Conservation (phyloP, 192 early-diverging fungal genomes). For the Coemansia umbellata region DNA sequence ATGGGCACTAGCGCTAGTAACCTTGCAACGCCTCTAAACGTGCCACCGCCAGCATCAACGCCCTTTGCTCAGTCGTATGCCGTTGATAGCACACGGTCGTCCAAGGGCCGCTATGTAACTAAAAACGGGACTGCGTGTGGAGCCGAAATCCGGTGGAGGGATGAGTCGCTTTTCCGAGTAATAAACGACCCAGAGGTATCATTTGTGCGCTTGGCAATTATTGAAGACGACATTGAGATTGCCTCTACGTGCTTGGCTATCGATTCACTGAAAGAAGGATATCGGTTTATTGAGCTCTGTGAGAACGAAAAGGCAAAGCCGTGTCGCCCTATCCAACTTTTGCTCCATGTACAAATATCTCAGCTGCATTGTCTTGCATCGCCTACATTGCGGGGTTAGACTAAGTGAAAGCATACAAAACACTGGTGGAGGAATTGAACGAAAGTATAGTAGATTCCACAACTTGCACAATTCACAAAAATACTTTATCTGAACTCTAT, state of each 20-base stretch:
- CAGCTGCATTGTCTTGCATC: constrained; percentile 41
- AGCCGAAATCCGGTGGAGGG: constrained; percentile 39
- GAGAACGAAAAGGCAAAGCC: constrained; percentile 24
- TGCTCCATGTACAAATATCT: constrained; percentile 38
- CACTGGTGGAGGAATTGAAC: no score
- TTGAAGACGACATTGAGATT: constrained; percentile 41
- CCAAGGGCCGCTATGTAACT: constrained; percentile 18
- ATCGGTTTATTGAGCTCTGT: constrained; percentile 43
- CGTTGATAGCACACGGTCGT: background rate
- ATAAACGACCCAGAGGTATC: constrained; percentile 39
- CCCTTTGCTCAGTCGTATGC: constrained; percentile 3
- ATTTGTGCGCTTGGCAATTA: constrained; percentile 35
- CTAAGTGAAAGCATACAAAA: background rate
- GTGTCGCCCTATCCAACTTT: constrained; percentile 22
- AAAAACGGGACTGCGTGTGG: constrained; percentile 14
- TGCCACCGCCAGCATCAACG: constrained; percentile 24
- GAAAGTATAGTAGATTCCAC: no score
- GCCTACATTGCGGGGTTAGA: background rate
- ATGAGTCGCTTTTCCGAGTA: constrained; percentile 25
- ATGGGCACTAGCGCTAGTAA: constrained; percentile 2
- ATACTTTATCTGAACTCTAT: no score
- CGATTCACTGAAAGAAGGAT: constrained; percentile 36
- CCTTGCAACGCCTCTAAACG: constrained; percentile 16
- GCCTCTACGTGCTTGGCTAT: constrained; percentile 34
- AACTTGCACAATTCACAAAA: no score